These are phyloP conservation scores for Syncephalastrum monosporum DNA, from an alignment of 371 early-diverging fungal genomes.

Conservation along the genomic window DNA sequence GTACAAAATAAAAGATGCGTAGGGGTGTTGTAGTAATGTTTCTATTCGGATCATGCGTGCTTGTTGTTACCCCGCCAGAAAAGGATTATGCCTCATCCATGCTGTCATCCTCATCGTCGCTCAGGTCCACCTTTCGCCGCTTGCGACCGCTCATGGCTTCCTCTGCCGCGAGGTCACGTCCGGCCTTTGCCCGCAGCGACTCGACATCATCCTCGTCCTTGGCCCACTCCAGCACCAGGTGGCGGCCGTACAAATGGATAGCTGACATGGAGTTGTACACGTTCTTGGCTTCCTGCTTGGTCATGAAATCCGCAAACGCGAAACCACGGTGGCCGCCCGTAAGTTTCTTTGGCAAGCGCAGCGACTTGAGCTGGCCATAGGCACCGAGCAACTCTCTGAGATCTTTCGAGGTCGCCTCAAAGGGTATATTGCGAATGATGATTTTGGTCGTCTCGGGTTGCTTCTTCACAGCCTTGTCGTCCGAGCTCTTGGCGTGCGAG, in stretches of 20 bases:
- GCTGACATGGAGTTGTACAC: constrained; percentile 86
- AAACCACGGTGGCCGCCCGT: constrained; percentile 97
- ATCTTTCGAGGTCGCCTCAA: constrained; percentile 97
- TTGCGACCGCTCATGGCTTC: constrained; percentile 45
- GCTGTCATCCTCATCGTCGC: constrained; percentile 27
- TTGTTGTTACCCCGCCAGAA: too few species aligned
- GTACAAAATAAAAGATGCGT: too few species aligned
- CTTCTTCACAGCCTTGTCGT: constrained; percentile 42
- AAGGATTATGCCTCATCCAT: too few species aligned
- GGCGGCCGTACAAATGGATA: constrained; percentile 99
- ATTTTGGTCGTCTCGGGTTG: constrained; percentile 76
- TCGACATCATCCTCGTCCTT: constrained; percentile 75
- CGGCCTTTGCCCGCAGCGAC: constrained; percentile 66
- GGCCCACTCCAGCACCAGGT: constrained; percentile 97
- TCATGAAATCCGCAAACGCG: constrained; percentile 96
- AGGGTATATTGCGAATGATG: constrained; percentile 97
- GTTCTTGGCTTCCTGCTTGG: constrained; percentile 89
- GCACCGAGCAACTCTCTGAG: constrained; percentile 86
- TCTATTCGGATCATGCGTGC: too few species aligned
- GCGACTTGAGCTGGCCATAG: constrained; percentile 91
- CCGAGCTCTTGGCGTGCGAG: constrained; percentile 81
- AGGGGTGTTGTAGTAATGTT: too few species aligned
- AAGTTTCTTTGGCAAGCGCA: constrained; percentile 95
- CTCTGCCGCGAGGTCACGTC: constrained; percentile 64
- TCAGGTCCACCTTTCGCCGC: constrained; percentile 54